Percentiles rank a stretch among this genome's conserved stretches.
phyloP scores from a whole-genome alignment of 805 yeast genomes.

The Wickerhamomyces chaumierensis region DNA sequence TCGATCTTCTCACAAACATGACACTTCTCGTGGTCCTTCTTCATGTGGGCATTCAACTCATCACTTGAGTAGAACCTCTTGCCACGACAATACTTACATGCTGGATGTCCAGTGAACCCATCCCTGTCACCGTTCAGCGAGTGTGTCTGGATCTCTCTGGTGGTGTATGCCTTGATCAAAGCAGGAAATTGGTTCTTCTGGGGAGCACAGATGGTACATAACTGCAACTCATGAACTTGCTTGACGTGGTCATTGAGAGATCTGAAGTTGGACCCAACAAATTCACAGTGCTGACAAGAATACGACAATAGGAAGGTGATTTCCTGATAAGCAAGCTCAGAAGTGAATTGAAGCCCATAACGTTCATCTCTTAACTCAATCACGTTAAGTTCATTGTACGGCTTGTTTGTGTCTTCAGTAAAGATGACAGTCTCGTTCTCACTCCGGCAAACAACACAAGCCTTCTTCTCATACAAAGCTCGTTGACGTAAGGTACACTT shows the following conservation, averaged over 20 bases:
- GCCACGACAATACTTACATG: constrained; percentile 69
- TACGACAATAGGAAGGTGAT: constrained; percentile 42
- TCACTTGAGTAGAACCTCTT: constrained; percentile 79
- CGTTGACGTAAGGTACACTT: constrained; percentile 74
- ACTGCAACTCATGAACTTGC: constrained; percentile 45
- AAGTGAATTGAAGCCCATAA: constrained; percentile 50
- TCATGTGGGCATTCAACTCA: constrained; percentile 71
- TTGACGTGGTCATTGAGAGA: constrained; percentile 55
- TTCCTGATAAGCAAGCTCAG: constrained; percentile 31
- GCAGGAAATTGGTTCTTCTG: constrained; percentile 66
- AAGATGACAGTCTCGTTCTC: constrained; percentile 49
- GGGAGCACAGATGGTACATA: constrained; percentile 71
- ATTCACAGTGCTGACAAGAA: constrained; percentile 35
- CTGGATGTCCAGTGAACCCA: constrained; percentile 85
- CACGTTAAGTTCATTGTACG: constrained; percentile 27
- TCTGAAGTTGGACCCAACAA: constrained; percentile 37
- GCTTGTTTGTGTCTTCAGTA: constrained; percentile 32
- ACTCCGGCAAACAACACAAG: constrained; percentile 79
- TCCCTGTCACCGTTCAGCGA: constrained; percentile 59
- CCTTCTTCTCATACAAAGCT: constrained; percentile 59
- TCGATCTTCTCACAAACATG: constrained; percentile 73
- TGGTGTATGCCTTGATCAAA: constrained; percentile 55
- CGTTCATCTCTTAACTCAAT: constrained; percentile 29
- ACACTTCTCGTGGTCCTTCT: constrained; percentile 81
- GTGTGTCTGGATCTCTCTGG: constrained; percentile 57